These are phyloP conservation scores for Cicer judaicum DNA, from an alignment of 306 rosid genomes.

Conservation along the genomic window DNA sequence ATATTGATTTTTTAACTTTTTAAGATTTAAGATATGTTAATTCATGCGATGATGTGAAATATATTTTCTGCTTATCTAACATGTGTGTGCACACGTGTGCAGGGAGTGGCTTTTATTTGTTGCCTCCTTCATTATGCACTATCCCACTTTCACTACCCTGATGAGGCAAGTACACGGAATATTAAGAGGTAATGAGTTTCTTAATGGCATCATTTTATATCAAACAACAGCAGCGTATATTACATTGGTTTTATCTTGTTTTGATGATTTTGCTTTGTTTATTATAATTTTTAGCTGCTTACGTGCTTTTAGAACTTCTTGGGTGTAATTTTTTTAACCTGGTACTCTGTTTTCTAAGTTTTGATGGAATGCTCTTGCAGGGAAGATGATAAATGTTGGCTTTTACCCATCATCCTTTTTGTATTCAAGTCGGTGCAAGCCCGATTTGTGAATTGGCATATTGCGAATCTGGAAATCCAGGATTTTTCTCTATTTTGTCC, in stretches of 20 bases:
- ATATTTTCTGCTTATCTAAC: conserved; percentile 22
- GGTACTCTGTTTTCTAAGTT: conserved; percentile 9
- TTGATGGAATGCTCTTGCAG: conserved; percentile 56
- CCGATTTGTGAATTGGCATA: conserved; percentile 88
- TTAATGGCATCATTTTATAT: conserved; percentile 39
- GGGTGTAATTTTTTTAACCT: background rate
- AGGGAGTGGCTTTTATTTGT: conserved; percentile 86
- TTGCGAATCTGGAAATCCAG: conserved; percentile 85
- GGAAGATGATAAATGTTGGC: conserved; percentile 95
- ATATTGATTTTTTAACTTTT: conserved; percentile 29
- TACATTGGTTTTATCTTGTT: conserved; percentile 19
- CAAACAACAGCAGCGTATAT: conserved; percentile 23
- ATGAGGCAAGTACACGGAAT: conserved; percentile 64
- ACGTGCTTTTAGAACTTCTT: conserved; percentile 5
- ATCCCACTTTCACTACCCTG: conserved; percentile 66
- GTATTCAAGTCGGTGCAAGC: conserved; percentile 79
- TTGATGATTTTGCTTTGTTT: conserved; percentile 29
- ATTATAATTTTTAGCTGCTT: conserved; percentile 18
- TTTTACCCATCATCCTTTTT: conserved; percentile 82
- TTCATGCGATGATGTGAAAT: conserved; percentile 39
- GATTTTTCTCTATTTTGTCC: conserved; percentile 86
- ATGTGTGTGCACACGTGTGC: conserved; percentile 35
- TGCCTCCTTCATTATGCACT: conserved; percentile 68
- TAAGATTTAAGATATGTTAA: background rate
- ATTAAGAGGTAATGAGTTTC: conserved; percentile 68